Percentiles rank a stretch among this genome's conserved stretches.
These are phyloP conservation scores for Bipolaris oryzae DNA, from an alignment of 2,329 filamentous ascomycete species.

Conservation along the genomic window DNA sequence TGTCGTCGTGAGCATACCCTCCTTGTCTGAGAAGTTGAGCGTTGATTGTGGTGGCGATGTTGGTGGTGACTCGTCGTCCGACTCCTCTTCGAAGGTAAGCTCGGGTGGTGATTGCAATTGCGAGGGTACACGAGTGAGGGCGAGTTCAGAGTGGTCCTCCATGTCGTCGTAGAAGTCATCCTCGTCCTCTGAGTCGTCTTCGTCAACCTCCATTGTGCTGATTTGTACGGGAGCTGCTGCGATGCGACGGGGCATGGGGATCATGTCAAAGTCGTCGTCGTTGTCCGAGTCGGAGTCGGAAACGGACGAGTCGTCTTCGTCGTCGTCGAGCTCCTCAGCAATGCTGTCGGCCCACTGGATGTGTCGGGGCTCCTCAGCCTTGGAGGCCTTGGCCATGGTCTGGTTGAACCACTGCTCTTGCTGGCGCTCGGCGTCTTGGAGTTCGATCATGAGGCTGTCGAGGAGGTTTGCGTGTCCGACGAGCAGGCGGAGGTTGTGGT, in stretches of 20 bases:
- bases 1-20: conserved; percentile 54
- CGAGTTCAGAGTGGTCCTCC: conserved; percentile 54
- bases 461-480: conserved; percentile 98
- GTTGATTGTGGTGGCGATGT: conserved; percentile 53
- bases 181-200: conserved; percentile 50
- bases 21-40: conserved; percentile 55
- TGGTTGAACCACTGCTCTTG: conserved; percentile 99
- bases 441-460: conserved; percentile 88
- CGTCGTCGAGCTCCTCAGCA: conserved; percentile 74
- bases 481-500: conserved; percentile 93
- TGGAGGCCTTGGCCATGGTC: conserved; percentile 78
- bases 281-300: conserved; percentile 60
- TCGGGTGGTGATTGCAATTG: conserved; percentile 56
- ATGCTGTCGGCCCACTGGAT: conserved; percentile 87
- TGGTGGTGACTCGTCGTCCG: conserved; percentile 57
- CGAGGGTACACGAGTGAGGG: conserved; percentile 53
- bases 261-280: conserved; percentile 58
- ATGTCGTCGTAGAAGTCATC: conserved; percentile 56
- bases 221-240: conserved; percentile 51
- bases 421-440: conserved; percentile 91
- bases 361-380: conserved; percentile 67
- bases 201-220: conserved; percentile 52
- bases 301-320: conserved; percentile 44
- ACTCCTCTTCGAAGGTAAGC: conserved; percentile 57
- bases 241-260: conserved; percentile 50